These are phyloP conservation scores for Lipomyces sp. DNA, from an alignment of 805 yeast species.

Conservation along the genomic window DNA sequence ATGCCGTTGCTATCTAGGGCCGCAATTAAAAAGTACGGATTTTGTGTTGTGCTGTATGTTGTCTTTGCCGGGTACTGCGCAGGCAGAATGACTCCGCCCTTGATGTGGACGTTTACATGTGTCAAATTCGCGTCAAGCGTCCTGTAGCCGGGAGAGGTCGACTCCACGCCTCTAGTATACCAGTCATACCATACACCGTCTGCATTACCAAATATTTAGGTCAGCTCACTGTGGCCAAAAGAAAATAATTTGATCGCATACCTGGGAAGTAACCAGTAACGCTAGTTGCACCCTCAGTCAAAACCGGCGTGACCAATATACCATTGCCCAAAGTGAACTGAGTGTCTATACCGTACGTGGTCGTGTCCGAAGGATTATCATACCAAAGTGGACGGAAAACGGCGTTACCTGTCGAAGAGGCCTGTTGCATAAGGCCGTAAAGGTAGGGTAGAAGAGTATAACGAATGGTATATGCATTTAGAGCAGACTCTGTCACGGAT, in stretches of 20 bases:
- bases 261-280: constrained; percentile 53
- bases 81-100: constrained; percentile 66
- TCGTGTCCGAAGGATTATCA: constrained; percentile 46
- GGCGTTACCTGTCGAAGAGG: constrained; percentile 60
- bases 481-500: constrained; percentile 38
- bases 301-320: constrained; percentile 56
- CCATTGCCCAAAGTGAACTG: constrained; percentile 68
- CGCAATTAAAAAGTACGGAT: constrained; percentile 70
- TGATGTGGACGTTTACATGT: constrained; percentile 54
- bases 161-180: constrained; percentile 41
- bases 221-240: too few species aligned
- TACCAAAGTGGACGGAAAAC: constrained; percentile 61
- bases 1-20: constrained; percentile 53
- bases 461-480: constrained; percentile 37
- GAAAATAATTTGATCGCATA: neutral
- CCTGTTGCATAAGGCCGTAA: constrained; percentile 66
- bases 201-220: too few species aligned
- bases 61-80: constrained; percentile 56
- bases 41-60: constrained; percentile 70
- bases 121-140: constrained; percentile 50
- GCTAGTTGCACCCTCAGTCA: constrained; percentile 44
- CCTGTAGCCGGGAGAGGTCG: constrained; percentile 43
- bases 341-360: constrained; percentile 61
- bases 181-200: constrained; percentile 22
- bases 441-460: constrained; percentile 68